These are phyloP conservation scores for Geranium rotundifolium DNA, from an alignment of 345 rosid species.

Conservation along the genomic window DNA sequence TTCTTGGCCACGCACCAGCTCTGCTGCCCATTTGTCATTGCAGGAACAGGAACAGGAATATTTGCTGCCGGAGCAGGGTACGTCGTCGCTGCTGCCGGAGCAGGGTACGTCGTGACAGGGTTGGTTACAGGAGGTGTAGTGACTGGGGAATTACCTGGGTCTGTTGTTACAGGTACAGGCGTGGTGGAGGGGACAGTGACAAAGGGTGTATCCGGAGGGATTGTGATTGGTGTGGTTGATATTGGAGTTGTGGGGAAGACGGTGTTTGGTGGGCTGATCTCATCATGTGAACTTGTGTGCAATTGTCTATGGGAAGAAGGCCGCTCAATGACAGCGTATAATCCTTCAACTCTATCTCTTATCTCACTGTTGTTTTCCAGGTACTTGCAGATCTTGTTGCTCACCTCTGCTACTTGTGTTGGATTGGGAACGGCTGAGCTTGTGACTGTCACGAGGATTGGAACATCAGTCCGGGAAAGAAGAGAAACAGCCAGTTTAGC, in stretches of 20 bases:
- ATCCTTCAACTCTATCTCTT: neutral
- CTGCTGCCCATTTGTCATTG: constrained; percentile 43
- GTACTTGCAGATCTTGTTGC: constrained; percentile 11
- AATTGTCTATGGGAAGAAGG: constrained; percentile 21
- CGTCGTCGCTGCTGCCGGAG: constrained; percentile 19
- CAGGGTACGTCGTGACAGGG: constrained; percentile 5
- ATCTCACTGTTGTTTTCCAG: constrained; percentile 1
- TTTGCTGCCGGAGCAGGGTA: constrained; percentile 31
- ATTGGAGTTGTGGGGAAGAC: constrained; percentile 18
- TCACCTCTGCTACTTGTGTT: constrained; percentile 16
- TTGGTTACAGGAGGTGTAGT: constrained; percentile 20
- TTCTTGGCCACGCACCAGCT: constrained; percentile 81
- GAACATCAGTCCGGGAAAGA: constrained; percentile 14
- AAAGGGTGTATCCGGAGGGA: neutral
- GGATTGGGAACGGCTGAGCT: constrained; percentile 11
- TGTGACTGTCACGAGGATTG: constrained; percentile 12
- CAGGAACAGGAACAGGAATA: constrained; percentile 47
- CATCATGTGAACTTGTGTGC: constrained; percentile 12
- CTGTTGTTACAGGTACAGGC: neutral
- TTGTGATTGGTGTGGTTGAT: constrained; percentile 21
- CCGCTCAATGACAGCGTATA: neutral
- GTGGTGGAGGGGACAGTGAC: neutral
- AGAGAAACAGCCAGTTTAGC: constrained; percentile 11
- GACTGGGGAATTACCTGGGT: constrained; percentile 16
- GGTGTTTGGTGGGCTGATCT: constrained; percentile 26